phyloP scores from a whole-genome alignment of 1,284 basidiomycete species.

The Exobasidium rhododendri region DNA sequence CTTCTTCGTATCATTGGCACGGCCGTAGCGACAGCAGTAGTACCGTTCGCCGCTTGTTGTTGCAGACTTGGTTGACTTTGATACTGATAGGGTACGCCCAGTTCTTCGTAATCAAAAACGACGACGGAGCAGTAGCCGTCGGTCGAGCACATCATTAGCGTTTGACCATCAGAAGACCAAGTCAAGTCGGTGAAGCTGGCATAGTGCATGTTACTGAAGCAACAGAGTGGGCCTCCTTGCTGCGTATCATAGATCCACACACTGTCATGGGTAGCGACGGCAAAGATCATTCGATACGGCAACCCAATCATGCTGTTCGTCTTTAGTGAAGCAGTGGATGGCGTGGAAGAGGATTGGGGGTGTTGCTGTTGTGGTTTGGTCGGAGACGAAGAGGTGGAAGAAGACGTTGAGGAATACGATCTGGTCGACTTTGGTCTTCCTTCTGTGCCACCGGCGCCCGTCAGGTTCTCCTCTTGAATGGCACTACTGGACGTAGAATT shows the following conservation, averaged over 20 bases:
- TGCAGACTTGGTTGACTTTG: slow-evolving; percentile 36
- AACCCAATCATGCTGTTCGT: slow-evolving; percentile 71
- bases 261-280: slow-evolving; percentile 93
- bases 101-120: slow-evolving; percentile 73
- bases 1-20: slow-evolving; percentile 3
- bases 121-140: slow-evolving; percentile 97
- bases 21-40: neutral
- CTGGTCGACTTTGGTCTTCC: neutral
- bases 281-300: slow-evolving; percentile 90
- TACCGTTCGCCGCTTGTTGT: slow-evolving; percentile 16
- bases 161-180: slow-evolving; percentile 92
- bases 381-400: slow-evolving; percentile 19
- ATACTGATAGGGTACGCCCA: slow-evolving; percentile 63
- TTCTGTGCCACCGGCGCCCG: neutral
- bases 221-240: slow-evolving; percentile 84
- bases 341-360: slow-evolving; percentile 1
- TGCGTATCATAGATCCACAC: slow-evolving; percentile 96
- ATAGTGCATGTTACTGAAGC: slow-evolving; percentile 93
- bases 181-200: slow-evolving; percentile 95
- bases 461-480: neutral
- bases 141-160: slow-evolving; percentile 82
- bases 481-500: neutral
- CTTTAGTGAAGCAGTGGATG: slow-evolving; percentile 20
- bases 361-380: slow-evolving; percentile 14
- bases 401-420: neutral